Evolutionary conservation across 2,329 filamentous ascomycete species (phyloP).

Genomic region (Microdochium nivale): DNA sequence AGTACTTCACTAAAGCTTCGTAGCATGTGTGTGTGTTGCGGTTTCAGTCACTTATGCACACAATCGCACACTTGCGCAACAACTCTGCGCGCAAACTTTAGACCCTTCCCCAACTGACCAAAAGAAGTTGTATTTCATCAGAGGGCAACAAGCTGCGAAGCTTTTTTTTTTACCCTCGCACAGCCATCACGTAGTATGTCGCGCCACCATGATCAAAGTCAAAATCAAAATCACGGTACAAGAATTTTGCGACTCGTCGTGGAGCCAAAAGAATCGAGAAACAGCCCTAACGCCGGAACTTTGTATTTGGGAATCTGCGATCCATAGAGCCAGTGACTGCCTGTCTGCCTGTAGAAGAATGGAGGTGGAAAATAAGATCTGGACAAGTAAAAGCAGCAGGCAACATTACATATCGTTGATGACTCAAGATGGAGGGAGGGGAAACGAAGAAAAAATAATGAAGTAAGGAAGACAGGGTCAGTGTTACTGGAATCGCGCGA

Average conservation of each 20-base stretch:
- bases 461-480: neutral
- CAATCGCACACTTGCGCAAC: too few species aligned
- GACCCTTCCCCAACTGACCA: too few species aligned
- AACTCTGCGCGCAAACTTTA: too few species aligned
- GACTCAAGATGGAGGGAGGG: neutral
- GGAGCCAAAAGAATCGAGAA: too few species aligned
- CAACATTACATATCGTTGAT: neutral
- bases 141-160: too few species aligned
- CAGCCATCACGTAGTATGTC: neutral
- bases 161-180: too few species aligned
- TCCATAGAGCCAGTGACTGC: neutral
- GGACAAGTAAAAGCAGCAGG: neutral
- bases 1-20: too few species aligned
- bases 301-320: slow-evolving; percentile 1
- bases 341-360: neutral
- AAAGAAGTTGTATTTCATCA: too few species aligned
- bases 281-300: neutral
- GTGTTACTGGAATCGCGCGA: neutral
- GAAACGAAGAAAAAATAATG: neutral
- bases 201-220: neutral
- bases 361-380: neutral
- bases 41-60: too few species aligned
- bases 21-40: too few species aligned
- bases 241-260: too few species aligned
- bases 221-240: neutral